Evolutionary conservation across 345 rosid species (phyloP).

Genomic region (Lenwebbia sp.): DNA sequence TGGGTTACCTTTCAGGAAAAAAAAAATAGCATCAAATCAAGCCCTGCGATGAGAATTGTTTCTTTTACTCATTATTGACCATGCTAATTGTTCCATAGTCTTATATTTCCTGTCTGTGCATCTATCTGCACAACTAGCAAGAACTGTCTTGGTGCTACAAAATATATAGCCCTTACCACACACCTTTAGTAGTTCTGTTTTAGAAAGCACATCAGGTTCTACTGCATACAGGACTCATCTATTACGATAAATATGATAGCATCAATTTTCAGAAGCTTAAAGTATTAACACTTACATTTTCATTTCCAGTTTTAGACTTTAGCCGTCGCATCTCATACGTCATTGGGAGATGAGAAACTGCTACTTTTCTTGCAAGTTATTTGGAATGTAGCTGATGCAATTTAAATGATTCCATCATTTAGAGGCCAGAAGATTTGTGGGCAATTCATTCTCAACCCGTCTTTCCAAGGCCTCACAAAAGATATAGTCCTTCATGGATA

Average conservation of each 20-base stretch:
- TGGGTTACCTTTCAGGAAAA: not conserved
- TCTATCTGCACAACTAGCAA: not conserved
- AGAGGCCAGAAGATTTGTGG: conserved; percentile 97
- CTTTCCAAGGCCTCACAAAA: conserved; percentile 78
- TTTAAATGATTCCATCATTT: conserved; percentile 15
- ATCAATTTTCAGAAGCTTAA: not conserved
- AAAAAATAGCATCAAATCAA: not conserved
- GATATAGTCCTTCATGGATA: conserved; percentile 54
- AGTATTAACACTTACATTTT: not conserved
- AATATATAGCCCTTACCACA: not conserved
- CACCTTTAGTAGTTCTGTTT: not conserved
- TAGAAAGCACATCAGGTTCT: not conserved
- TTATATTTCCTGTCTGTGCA: not conserved
- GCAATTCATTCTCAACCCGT: conserved; percentile 72
- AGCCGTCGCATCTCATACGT: not conserved
- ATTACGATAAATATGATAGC: not conserved
- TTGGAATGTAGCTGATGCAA: conserved; percentile 4
- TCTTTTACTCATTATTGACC: not conserved
- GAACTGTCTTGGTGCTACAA: not conserved
- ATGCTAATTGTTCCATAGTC: not conserved
- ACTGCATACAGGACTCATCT: not conserved
- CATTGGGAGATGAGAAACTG: not conserved
- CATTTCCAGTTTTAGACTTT: not conserved
- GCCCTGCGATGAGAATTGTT: not conserved
- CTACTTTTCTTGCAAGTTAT: not conserved